phyloP scores from a whole-genome alignment of 2,329 filamentous ascomycete genomes.

The Arachnopeziza araneosa region DNA sequence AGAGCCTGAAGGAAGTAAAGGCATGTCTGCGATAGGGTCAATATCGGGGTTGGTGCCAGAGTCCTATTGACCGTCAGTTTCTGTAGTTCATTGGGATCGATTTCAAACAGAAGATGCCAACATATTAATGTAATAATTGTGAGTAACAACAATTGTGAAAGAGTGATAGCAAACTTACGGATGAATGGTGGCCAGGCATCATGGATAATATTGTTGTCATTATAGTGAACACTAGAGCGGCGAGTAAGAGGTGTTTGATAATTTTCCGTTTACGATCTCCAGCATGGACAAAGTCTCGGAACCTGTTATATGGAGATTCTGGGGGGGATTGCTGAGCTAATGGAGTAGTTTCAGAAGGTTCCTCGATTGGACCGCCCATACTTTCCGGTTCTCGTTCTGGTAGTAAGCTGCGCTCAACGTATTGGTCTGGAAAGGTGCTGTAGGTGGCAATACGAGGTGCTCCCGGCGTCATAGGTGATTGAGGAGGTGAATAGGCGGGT shows the following conservation, averaged over 20 bases:
- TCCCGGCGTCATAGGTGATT: slow-evolving; percentile 3
- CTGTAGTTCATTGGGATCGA: background rate
- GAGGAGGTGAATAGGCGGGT: slow-evolving; percentile 24
- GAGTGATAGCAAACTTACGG: slow-evolving; percentile 8
- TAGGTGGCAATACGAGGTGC: slow-evolving; percentile 11
- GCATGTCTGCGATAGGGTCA: slow-evolving; percentile 8
- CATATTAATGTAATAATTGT: too few relatives aligned
- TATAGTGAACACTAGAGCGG: slow-evolving; percentile 16
- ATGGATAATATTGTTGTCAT: slow-evolving; percentile 7
- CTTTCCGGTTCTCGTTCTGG: slow-evolving; percentile 20
- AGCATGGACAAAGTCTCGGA: background rate
- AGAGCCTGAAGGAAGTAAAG: background rate
- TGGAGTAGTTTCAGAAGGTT: slow-evolving; percentile 20
- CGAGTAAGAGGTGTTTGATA: slow-evolving; percentile 13
- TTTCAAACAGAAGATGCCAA: background rate
- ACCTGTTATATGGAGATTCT: background rate
- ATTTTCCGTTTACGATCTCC: background rate
- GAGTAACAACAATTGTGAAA: too few relatives aligned
- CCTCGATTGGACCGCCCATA: slow-evolving; percentile 22
- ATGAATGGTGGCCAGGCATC: slow-evolving; percentile 4
- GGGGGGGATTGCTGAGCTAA: slow-evolving; percentile 3
- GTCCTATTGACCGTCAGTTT: background rate
- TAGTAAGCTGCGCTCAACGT: slow-evolving; percentile 18
- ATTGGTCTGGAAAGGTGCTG: slow-evolving; percentile 23
- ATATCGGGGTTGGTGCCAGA: background rate